Evolutionary conservation across 192 early-diverging fungal species (phyloP).

Genomic region (Mortierella hygrophila): DNA sequence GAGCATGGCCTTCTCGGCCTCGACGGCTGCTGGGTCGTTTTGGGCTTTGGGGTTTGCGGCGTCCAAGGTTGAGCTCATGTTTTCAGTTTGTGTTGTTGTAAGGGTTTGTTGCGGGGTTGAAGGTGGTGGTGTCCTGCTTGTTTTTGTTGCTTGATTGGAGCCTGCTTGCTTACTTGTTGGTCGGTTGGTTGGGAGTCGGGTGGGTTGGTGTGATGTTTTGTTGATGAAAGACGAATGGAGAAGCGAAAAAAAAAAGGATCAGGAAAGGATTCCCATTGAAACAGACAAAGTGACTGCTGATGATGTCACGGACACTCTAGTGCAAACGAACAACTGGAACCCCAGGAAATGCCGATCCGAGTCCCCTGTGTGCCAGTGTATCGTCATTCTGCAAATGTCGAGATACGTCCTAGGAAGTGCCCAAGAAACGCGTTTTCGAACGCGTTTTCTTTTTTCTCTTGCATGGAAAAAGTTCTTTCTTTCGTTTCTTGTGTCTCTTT

Average conservation of each 20-base stretch:
- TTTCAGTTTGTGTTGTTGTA: neutral
- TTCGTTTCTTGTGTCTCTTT: too few relatives aligned
- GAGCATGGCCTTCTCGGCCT: conserved; percentile 49
- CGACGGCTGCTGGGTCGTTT: conserved; percentile 44
- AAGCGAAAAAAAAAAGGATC: neutral
- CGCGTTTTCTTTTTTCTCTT: neutral
- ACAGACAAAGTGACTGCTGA: too few relatives aligned
- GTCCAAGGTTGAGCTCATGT: conserved; percentile 50
- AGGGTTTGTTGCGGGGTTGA: neutral
- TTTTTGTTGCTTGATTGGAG: neutral
- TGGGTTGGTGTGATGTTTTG: neutral
- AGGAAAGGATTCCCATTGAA: neutral
- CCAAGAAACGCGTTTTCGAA: neutral
- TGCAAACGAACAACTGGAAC: neutral
- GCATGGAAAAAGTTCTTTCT: too few relatives aligned
- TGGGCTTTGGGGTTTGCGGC: conserved; percentile 44
- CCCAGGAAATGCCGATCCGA: neutral
- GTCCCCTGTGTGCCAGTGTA: neutral
- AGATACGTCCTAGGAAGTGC: neutral
- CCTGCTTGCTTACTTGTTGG: neutral
- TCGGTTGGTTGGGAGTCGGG: neutral
- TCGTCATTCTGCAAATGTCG: neutral
- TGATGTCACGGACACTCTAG: too few relatives aligned
- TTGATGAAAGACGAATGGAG: neutral
- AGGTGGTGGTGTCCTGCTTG: neutral